Evolutionary conservation across 1,139 yeast genomes (phyloP).

Genomic region (Hyphopichia burtonii): DNA sequence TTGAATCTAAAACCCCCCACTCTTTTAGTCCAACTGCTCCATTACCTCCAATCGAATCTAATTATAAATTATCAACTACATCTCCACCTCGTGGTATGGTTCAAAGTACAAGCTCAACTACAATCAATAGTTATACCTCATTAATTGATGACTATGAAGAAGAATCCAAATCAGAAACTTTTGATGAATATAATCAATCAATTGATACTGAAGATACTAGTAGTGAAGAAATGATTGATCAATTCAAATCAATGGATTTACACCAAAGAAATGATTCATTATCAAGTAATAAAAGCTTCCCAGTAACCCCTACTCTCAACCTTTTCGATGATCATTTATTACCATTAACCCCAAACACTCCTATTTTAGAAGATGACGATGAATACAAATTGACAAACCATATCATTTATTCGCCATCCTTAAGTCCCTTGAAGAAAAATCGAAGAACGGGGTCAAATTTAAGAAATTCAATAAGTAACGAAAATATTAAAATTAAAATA

Average conservation of each 20-base stretch:
- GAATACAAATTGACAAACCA: background rate
- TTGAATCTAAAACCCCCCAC: conserved; percentile 2
- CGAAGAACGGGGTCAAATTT: background rate
- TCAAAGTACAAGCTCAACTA: conserved; percentile 12
- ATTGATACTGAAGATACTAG: background rate
- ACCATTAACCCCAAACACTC: conserved; percentile 23
- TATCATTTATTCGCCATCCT: background rate
- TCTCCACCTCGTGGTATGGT: background rate
- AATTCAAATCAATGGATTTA: conserved; percentile 5
- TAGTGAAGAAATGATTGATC: background rate
- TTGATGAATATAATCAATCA: background rate
- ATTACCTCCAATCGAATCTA: conserved; percentile 18
- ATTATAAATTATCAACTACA: background rate
- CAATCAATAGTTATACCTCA: conserved; percentile 22
- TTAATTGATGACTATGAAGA: conserved; percentile 22
- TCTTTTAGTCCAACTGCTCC: conserved; percentile 30
- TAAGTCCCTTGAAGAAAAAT: background rate
- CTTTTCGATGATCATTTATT: conserved; percentile 6
- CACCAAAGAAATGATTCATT: background rate
- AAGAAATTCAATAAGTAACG: background rate
- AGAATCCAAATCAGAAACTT: background rate
- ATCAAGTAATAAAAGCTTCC: conserved; percentile 1
- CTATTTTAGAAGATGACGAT: conserved; percentile 14
- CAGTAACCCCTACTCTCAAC: conserved; percentile 5
- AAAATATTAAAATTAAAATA: conserved; percentile 30